A percentile compares a stretch with the other conserved stretches of the same genome.
phyloP scores from a whole-genome alignment of 1,139 yeast species.

The Magnusiomyces fungicola region DNA sequence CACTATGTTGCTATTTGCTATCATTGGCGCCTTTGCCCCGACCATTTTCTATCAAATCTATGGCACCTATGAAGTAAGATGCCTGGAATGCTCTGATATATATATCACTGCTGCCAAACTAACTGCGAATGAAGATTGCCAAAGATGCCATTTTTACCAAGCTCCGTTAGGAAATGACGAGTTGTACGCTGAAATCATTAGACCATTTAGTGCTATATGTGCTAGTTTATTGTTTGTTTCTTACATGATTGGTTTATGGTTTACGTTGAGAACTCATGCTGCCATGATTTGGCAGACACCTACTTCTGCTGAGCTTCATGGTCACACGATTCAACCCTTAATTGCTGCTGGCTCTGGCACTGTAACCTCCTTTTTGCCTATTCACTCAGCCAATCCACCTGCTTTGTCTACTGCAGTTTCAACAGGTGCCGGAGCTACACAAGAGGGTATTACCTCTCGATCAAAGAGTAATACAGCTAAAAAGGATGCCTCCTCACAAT shows the following conservation, averaged over 20 bases:
- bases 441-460: background rate
- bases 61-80: slow-evolving; percentile 76
- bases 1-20: slow-evolving; percentile 87
- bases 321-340: slow-evolving; percentile 5
- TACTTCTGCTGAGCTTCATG: slow-evolving; percentile 32
- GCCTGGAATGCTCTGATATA: slow-evolving; percentile 42
- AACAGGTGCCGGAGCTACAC: background rate
- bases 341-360: slow-evolving; percentile 7
- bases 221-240: slow-evolving; percentile 76
- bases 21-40: slow-evolving; percentile 90
- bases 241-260: slow-evolving; percentile 84
- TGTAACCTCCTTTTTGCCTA: slow-evolving; percentile 3
- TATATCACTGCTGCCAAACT: slow-evolving; percentile 6
- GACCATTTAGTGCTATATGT: slow-evolving; percentile 77
- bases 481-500: background rate
- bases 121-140: slow-evolving; percentile 38
- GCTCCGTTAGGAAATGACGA: slow-evolving; percentile 56
- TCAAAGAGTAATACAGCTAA: background rate
- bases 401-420: slow-evolving; percentile 3
- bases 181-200: slow-evolving; percentile 56
- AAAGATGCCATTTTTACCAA: slow-evolving; percentile 71
- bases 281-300: slow-evolving; percentile 90
- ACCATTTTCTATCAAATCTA: slow-evolving; percentile 84
- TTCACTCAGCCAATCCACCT: slow-evolving; percentile 5
- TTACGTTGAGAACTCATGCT: slow-evolving; percentile 93